Evolutionary conservation across 2,329 filamentous ascomycete species (phyloP).

Genomic region (Cytospora mali): DNA sequence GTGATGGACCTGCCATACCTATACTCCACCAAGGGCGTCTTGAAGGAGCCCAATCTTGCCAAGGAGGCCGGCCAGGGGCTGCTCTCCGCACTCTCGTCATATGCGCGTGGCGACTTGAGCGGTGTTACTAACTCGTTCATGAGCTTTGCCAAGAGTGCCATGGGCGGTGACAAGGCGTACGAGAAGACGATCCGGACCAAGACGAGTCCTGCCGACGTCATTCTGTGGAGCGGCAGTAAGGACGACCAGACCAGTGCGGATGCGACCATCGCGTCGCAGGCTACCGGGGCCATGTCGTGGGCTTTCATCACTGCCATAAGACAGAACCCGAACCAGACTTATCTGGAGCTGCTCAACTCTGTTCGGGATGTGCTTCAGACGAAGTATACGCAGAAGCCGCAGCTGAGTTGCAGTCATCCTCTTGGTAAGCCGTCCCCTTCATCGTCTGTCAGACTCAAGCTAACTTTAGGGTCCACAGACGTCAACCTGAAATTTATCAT

Average conservation of each 20-base stretch:
- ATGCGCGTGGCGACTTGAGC: conserved; percentile 80
- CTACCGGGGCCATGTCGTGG: conserved; percentile 97
- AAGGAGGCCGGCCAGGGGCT: conserved; percentile 77
- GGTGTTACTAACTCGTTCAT: conserved; percentile 81
- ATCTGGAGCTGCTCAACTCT: conserved; percentile 92
- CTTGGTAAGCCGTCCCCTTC: conserved; percentile 66
- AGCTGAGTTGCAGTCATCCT: conserved; percentile 94
- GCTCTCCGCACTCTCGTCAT: conserved; percentile 73
- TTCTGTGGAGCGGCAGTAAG: conserved; percentile 98
- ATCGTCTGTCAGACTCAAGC: background rate
- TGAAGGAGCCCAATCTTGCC: conserved; percentile 80
- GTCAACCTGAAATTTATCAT: conserved; percentile 27
- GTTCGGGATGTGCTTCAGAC: conserved; percentile 85
- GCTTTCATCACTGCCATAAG: conserved; percentile 90
- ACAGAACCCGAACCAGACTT: conserved; percentile 94
- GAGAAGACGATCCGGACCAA: conserved; percentile 84
- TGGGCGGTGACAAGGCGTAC: conserved; percentile 72
- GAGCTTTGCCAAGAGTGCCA: conserved; percentile 84
- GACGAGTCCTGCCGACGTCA: conserved; percentile 90
- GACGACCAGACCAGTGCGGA: conserved; percentile 95
- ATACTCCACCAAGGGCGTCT: conserved; percentile 77
- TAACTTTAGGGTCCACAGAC: conserved; percentile 16
- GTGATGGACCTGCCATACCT: conserved; percentile 78
- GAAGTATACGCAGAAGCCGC: conserved; percentile 93
- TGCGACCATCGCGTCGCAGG: conserved; percentile 82